Base-by-base conservation (phyloP, 441 rosid species). In the Erodium moschatum region DNA sequence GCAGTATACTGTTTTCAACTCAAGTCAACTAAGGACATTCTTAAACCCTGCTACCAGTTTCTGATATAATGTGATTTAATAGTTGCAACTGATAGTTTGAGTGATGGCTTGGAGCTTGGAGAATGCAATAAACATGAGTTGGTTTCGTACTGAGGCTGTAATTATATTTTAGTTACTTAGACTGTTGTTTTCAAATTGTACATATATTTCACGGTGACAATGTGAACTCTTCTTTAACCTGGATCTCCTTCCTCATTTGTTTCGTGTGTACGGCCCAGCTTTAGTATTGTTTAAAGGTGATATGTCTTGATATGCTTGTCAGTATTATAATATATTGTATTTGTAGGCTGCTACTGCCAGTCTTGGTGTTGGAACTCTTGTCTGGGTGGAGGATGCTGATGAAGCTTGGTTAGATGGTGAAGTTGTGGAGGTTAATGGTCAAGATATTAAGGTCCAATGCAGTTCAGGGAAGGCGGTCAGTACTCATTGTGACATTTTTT, bases 401-500 rank as follows among this genome's bases (percentile, higher is more conserved):
- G 84, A 63, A 42, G 83, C 93, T 71, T 94, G 98, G 98, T 46
- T 88, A 67, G 97, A 91, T 71, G 98, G 98, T 69, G 86, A 88
- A 73, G 89, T 91, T 29, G 78, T 81, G 67, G 89, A 86, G 82
- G 76, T 78, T 40, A 78, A 89, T 8, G 84, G 75, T 48, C 79
- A 87, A 71, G 86, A 82, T 44, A 63, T 94, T 75, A 85, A 76
- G 68, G 74, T 91, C 21, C 75, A 70, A 0, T 78, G 87, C 78
- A 70, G 80, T 24, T 78, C 88, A 60, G 89, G 86, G 74, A 89
- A 88, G 77, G 81, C 29, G 75, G 98, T 88, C 58, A 77, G 93
- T 78, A 52, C 29, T 69, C 52, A 31, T 50, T 75, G 64, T 66
- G 0, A 18, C 24, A 19, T 1, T 18, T 56, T 7, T 16, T 58